Evolutionary conservation across 2,329 filamentous ascomycete species (phyloP), one percentile per base, ranked within the genome.

Genomic region (Stachybotrys chlorohalonatus): DNA sequence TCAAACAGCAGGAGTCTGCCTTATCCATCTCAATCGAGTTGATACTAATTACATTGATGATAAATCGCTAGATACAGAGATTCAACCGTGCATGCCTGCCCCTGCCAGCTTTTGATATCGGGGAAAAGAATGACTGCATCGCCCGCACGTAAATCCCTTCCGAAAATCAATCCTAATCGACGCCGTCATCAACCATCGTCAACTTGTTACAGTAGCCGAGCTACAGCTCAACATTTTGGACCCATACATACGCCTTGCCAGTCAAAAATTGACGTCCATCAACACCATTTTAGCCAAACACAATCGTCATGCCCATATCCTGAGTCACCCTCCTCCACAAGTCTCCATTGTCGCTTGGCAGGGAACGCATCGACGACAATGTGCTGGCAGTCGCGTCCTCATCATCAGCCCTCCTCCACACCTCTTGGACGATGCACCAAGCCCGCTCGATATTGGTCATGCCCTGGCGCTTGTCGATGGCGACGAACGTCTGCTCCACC

Each of bases 391-490:
- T 5, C 8, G 36, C 36, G 36, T 62, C 64, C 54, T 48, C 64
- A 56, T 57, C 63, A 55, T 84, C 80, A 0, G 74, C 75, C 54
- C 81, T 71, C 54, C 73, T 73, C 81, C 83, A 86, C 9, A 86
- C 78, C 63, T 85, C 82, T 59, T 79, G 73, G 4, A 84, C 77
- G 42, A 86, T 79, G 11, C 74, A 74, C 80, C 82, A 84, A 4
- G 82, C 79, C 57, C 81, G 73, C 57, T 76, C 75, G 55, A 86
- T 85, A 60, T 86, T 87, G 16, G 76, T 77, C 83, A 86, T 86
- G 17, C 83, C 82, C 64, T 86, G 84, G 16, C 82, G 70, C 53
- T 70, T 73, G 55, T 80, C 77, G 8, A 84, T 73, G 6, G 76
- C 77, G 5, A 67, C 64, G 60, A 86, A 85, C 0, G 79, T 72